Evolutionary conservation across 139 green algal genomes (phyloP).

Genomic region (Haematococcus sp.): DNA sequence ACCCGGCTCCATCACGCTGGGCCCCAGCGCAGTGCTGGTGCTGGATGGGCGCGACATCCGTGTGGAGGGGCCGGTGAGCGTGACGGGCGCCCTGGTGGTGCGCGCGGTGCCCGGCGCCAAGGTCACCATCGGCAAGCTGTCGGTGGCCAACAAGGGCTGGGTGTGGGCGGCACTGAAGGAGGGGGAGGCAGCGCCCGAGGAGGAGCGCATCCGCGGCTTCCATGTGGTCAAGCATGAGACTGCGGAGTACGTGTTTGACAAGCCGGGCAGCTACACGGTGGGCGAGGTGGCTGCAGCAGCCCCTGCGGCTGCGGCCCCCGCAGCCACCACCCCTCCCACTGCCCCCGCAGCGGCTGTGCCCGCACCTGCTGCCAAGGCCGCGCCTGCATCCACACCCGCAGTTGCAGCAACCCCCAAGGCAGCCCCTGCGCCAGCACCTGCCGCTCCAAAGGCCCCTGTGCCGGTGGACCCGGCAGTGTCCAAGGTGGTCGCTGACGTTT

Average conservation of each 20-base stretch:
- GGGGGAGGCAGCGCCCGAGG: conserved; percentile 50
- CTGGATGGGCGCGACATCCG: conserved; percentile 66
- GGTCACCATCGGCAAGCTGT: conserved; percentile 54
- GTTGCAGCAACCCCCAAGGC: neutral
- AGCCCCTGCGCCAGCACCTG: neutral
- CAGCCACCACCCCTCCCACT: neutral
- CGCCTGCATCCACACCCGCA: neutral
- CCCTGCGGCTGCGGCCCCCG: neutral
- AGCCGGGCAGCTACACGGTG: conserved; percentile 26
- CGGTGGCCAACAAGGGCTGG: conserved; percentile 84
- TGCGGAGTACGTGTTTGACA: conserved; percentile 38
- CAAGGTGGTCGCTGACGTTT: too few species aligned
- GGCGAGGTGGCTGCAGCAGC: neutral
- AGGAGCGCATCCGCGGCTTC: conserved; percentile 57
- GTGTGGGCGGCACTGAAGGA: conserved; percentile 56
- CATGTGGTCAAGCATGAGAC: conserved; percentile 35
- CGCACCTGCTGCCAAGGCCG: neutral
- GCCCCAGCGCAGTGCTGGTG: conserved; percentile 51
- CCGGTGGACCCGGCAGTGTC: too few species aligned
- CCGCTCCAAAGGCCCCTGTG: too few species aligned
- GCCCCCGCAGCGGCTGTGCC: neutral
- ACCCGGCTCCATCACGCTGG: conserved; percentile 41
- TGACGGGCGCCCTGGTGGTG: conserved; percentile 76
- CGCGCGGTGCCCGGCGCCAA: conserved; percentile 43
- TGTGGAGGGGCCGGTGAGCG: conserved; percentile 42